Base-by-base conservation (phyloP, 2,329 filamentous ascomycete genomes). In the Penicillium sp. region DNA sequence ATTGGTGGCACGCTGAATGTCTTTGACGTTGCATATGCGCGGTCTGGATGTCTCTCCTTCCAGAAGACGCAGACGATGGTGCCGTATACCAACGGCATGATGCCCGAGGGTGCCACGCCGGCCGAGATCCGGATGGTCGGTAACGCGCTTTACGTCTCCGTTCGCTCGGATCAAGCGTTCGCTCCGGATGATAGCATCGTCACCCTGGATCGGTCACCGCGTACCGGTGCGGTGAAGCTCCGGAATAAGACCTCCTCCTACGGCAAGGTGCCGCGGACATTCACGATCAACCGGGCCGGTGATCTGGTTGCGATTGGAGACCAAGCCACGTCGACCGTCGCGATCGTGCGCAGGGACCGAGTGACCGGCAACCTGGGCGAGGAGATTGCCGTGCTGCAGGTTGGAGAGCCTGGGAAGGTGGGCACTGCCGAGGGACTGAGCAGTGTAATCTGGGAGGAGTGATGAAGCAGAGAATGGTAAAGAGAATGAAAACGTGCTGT, bases 261-360 rank as follows among this genome's bases (percentile, higher is more conserved):
- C 51, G 90, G 90, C 2, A 73, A 77, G 7, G 83, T 82, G 57
- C 90, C 90, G 0, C 82, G 90, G 22, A 88, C 89, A 42, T 89
- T 91, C 72, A 83, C 82, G 53, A 75, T 91, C 58, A 92, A 89
- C 73, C 81, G 81, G 62, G 83, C 82, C 11, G 90, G 89, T 1
- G 81, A 82, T 56, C 75, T 88, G 59, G 76, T 91, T 3, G 89
- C 87, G 1, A 84, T 91, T 31, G 88, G 83, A 0, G 80, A 90
- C 63, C 88, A 92, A 75, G 75, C 76, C 15, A 85, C 85, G 53
- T 78, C 81, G 35, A 84, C 82, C 34, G 84, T 91, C 1, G 84
- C 83, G 6, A 74, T 93, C 52, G 83, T 90, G 50, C 72, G 78
- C 67, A 80, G 90, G 5, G 82, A 92, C 73, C 76, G 81, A 1